Conservation (phyloP, 2,329 filamentous ascomycete genomes). For the Achaetomium macrosporum region DNA sequence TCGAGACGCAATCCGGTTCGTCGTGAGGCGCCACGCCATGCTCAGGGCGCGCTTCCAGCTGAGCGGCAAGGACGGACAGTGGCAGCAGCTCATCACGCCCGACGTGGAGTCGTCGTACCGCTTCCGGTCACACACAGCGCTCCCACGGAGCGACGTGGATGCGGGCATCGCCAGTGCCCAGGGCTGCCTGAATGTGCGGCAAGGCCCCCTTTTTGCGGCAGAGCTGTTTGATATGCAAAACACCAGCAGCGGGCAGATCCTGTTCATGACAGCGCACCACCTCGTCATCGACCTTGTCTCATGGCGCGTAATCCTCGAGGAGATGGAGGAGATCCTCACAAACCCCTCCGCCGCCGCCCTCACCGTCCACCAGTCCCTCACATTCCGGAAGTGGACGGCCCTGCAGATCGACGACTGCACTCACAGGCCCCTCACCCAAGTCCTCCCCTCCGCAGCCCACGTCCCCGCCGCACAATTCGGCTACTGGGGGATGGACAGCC, state of each 20-base stretch:
- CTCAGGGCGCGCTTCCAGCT: constrained; percentile 31
- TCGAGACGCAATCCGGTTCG: constrained; percentile 19
- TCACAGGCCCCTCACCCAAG: neutral
- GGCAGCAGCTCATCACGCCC: constrained; percentile 25
- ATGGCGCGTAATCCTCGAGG: constrained; percentile 40
- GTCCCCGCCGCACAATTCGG: constrained; percentile 15
- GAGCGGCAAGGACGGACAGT: constrained; percentile 17
- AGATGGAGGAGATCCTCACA: constrained; percentile 37
- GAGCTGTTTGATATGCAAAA: constrained; percentile 21
- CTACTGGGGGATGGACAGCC: constrained; percentile 26
- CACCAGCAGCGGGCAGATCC: constrained; percentile 21
- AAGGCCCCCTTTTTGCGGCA: constrained; percentile 25
- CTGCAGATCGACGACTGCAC: constrained; percentile 31
- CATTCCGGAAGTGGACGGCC: constrained; percentile 35
- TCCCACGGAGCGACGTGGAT: constrained; percentile 2
- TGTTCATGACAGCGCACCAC: constrained; percentile 33
- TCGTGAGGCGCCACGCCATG: constrained; percentile 33
- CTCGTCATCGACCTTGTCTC: constrained; percentile 40
- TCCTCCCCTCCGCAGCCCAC: constrained; percentile 9
- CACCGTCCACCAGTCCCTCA: constrained; percentile 16
- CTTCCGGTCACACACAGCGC: constrained; percentile 14
- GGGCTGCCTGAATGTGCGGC: constrained; percentile 18
- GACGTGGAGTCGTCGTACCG: constrained; percentile 18
- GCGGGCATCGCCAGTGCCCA: constrained; percentile 25
- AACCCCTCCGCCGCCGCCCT: neutral